A percentile compares a stretch with the other conserved stretches of the same genome.
Conservation (phyloP, 768 basidiomycete genomes). For the Gelatoporia subvermispora region DNA sequence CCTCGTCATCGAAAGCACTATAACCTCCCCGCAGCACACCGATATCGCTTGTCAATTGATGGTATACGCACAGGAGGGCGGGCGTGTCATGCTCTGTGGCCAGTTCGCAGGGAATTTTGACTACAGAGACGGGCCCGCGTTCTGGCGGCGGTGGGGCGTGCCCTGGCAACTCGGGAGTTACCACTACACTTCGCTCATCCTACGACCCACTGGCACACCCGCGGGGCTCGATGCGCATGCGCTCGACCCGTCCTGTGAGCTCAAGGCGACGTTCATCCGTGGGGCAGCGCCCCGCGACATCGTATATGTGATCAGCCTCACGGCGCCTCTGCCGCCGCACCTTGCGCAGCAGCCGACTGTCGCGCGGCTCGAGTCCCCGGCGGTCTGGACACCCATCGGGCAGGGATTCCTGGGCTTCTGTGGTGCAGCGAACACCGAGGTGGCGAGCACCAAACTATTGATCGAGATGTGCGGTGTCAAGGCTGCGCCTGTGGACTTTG, state of each 20-base stretch:
- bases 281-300: conserved; percentile 19
- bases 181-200: conserved; percentile 29
- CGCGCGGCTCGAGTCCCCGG: conserved; percentile 16
- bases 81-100: conserved; percentile 31
- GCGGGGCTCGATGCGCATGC: no score
- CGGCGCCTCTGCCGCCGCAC: background rate
- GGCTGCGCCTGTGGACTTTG: conserved; percentile 8
- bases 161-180: conserved; percentile 34
- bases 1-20: conserved; percentile 32
- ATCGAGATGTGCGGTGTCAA: conserved; percentile 13
- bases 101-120: conserved; percentile 27
- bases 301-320: conserved; percentile 13
- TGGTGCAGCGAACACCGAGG: conserved; percentile 29
- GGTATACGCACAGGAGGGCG: conserved; percentile 31
- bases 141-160: conserved; percentile 28
- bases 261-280: conserved; percentile 29
- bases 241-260: conserved; percentile 33
- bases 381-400: background rate
- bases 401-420: conserved; percentile 31
- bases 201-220: conserved; percentile 11
- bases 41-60: conserved; percentile 11
- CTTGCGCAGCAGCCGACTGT: background rate
- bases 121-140: conserved; percentile 17
- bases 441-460: background rate
- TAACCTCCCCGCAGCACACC: conserved; percentile 11